Evolutionary conservation across 192 early-diverging fungal genomes (phyloP), one percentile per base, ranked within the genome.

Genomic region (Backusella liffmaniae): DNA sequence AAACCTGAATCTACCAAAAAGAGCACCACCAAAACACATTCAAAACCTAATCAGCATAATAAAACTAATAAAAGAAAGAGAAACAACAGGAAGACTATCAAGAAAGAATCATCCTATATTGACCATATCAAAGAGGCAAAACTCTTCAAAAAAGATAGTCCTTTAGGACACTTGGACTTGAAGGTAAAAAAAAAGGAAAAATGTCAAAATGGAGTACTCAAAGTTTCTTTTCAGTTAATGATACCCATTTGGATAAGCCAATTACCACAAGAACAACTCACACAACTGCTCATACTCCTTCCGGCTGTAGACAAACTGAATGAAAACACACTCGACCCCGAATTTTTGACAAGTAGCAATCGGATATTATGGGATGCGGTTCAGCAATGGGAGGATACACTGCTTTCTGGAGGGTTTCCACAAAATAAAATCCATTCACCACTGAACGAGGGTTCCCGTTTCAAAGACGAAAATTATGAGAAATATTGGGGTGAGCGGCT

Each of bases 401-500:
- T 59, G 0, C 9, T 59, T 23, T 59, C 53, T 26, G 21, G 21
- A 8, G 53, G 53, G 0, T 26, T 59, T 10, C 26, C 53, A 12
- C 53, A 59, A 26, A 59, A 9, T 12, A 3, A 1, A 9, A 8
- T 9, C 10, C 51, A 7, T 5, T 2, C 53, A 2, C 23, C 21
- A 26, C 8, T 26, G 21, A 49, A n/a, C 4, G 16, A 18, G 46
- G 21, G 3, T 1, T 0, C 9, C 10, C 37, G 37, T 10, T 59
- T 59, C 21, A 59, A 71, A 44, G 70, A 71, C 34, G 70, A 71
- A 12, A 42, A 42, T 4, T 71, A 44, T 18, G 70, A 71, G 26
- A 21, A 6, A 13, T 71, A 71, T 23, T 71, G 70, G 70, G 70
- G 70, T 6, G 70, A 71, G 29, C 15, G 70, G 18, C 21, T 71